Percentiles rank a stretch among this genome's conserved stretches.
These are phyloP conservation scores for Vigna hirtella DNA, from an alignment of 306 rosid species.

Conservation along the genomic window DNA sequence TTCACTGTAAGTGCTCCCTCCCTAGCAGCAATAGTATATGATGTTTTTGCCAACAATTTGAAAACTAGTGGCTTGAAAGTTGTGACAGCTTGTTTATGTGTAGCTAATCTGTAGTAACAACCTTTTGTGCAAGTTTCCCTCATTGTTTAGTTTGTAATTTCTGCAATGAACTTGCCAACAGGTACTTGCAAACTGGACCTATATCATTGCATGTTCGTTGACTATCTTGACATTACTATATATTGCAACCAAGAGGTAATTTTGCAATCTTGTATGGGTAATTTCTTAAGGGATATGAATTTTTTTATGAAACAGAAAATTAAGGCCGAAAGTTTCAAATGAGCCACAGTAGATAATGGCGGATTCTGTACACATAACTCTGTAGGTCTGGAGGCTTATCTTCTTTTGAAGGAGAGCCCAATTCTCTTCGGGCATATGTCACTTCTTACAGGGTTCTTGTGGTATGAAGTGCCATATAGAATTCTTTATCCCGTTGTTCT, in stretches of 20 bases:
- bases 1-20: conserved; percentile 67
- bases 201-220: conserved; percentile 55
- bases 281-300: conserved; percentile 15
- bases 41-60: conserved; percentile 22
- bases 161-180: conserved; percentile 41
- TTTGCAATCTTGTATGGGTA: conserved; percentile 35
- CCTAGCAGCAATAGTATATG: not conserved
- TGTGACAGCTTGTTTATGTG: conserved; percentile 4
- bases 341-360: conserved; percentile 28
- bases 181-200: conserved; percentile 81
- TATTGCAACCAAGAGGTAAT: conserved; percentile 67
- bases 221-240: conserved; percentile 51
- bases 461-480: conserved; percentile 58
- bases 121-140: not conserved
- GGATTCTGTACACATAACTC: conserved; percentile 45
- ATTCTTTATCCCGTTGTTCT: conserved; percentile 17
- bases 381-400: conserved; percentile 60
- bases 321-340: conserved; percentile 32
- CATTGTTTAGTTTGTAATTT: conserved; percentile 32
- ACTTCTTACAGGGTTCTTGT: conserved; percentile 75
- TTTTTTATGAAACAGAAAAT: conserved; percentile 25
- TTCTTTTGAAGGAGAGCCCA: conserved; percentile 51
- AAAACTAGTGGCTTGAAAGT: conserved; percentile 16
- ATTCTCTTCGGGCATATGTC: conserved; percentile 59
- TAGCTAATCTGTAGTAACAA: conserved; percentile 4